A percentile compares a stretch with the other conserved stretches of the same genome.
phyloP scores from a whole-genome alignment of 2,329 filamentous ascomycete species.

The Aureobasidium lini region DNA sequence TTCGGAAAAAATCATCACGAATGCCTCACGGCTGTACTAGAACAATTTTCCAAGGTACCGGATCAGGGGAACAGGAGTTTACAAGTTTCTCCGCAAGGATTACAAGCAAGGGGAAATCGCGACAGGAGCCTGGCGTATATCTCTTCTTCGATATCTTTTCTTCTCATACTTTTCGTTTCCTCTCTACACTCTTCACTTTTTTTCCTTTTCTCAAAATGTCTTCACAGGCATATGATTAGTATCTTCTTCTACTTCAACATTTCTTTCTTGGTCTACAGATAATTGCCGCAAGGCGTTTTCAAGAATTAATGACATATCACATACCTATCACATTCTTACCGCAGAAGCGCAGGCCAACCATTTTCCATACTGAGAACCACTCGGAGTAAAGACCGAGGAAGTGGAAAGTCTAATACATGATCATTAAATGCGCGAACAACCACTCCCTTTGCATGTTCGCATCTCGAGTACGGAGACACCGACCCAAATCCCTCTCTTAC shows the following conservation, averaged over 20 bases:
- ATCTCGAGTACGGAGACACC: background rate
- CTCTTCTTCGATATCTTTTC: background rate
- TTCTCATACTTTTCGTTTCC: background rate
- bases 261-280: background rate
- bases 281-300: background rate
- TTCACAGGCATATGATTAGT: background rate
- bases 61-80: background rate
- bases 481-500: no score
- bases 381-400: no score
- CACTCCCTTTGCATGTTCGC: no score
- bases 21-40: slow-evolving; percentile 9
- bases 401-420: no score
- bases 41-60: background rate
- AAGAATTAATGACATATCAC: background rate
- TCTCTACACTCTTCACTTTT: background rate
- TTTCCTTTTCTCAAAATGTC: background rate
- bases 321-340: background rate
- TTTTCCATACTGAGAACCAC: no score
- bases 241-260: background rate
- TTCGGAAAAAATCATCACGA: background rate
- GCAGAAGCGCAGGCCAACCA: no score
- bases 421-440: no score
- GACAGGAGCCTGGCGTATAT: background rate
- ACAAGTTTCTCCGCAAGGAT: slow-evolving; percentile 9
- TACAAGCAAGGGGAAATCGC: background rate